phyloP scores from a whole-genome alignment of 2,329 filamentous ascomycete species.

The Penicillium decumbens region DNA sequence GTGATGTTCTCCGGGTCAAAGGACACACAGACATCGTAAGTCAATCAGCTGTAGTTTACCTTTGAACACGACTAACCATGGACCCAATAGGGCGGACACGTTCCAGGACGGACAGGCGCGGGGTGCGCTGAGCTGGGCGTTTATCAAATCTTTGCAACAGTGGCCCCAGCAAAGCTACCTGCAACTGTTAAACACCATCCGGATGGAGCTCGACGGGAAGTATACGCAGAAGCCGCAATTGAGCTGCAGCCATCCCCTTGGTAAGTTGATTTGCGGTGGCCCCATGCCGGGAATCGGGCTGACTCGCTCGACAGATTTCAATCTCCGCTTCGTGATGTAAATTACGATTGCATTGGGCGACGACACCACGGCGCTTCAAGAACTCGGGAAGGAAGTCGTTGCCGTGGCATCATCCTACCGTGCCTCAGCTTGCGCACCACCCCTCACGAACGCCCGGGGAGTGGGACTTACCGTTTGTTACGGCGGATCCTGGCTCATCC shows the following conservation, averaged over 20 bases:
- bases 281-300: constrained; percentile 3
- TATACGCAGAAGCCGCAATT: constrained; percentile 95
- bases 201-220: constrained; percentile 77
- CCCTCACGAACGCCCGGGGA: not conserved
- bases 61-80: not conserved
- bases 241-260: constrained; percentile 91
- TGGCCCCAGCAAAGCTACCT: constrained; percentile 94
- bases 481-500: not conserved
- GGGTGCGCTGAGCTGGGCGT: constrained; percentile 96
- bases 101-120: constrained; percentile 84
- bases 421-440: not conserved
- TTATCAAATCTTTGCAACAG: constrained; percentile 81
- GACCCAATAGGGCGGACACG: constrained; percentile 68
- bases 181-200: constrained; percentile 86
- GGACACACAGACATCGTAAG: constrained; percentile 71
- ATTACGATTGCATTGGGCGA: not conserved
- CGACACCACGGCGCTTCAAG: not conserved
- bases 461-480: constrained; percentile 1
- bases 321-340: constrained; percentile 64
- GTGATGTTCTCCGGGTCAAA: constrained; percentile 98
- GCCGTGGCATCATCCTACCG: not conserved
- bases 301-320: constrained; percentile 49
- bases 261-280: constrained; percentile 51
- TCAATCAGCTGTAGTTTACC: constrained; percentile 1
- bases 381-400: not conserved